phyloP scores from a whole-genome alignment of 306 rosid species.

The Pyrus communis region DNA sequence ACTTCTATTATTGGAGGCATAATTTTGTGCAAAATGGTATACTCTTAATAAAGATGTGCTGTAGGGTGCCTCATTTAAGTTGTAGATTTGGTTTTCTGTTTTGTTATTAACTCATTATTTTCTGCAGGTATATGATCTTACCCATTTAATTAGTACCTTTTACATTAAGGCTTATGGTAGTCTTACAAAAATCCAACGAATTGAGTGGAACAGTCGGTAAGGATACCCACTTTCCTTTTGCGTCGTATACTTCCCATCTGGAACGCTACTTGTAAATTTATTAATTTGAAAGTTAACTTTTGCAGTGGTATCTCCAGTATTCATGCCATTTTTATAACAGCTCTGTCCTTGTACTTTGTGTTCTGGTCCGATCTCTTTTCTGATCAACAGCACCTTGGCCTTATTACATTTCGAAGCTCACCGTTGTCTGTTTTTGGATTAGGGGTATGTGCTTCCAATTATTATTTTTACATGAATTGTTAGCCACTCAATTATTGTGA shows the following conservation, averaged over 20 bases:
- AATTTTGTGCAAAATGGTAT: constrained; percentile 50
- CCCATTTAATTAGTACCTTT: constrained; percentile 41
- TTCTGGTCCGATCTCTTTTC: constrained; percentile 66
- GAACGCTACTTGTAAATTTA: background rate
- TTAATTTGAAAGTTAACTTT: constrained; percentile 16
- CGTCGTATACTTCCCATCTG: background rate
- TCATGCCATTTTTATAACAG: constrained; percentile 54
- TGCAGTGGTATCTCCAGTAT: constrained; percentile 52
- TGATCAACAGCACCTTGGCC: constrained; percentile 39
- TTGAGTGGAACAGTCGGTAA: constrained; percentile 59
- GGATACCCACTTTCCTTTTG: background rate
- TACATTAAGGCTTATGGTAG: constrained; percentile 43
- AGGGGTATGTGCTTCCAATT: constrained; percentile 34
- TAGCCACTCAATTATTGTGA: background rate
- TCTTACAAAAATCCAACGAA: constrained; percentile 52
- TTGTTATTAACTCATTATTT: background rate
- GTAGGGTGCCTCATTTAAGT: background rate
- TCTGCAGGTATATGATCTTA: constrained; percentile 44
- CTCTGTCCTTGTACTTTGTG: constrained; percentile 41
- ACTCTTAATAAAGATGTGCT: background rate
- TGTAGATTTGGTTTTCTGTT: background rate
- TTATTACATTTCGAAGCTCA: constrained; percentile 47
- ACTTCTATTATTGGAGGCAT: constrained; percentile 46
- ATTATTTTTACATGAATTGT: background rate
- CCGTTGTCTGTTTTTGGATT: constrained; percentile 35